Conservation (phyloP, 352 stramenopile species). For the Pythium aristosporum region DNA sequence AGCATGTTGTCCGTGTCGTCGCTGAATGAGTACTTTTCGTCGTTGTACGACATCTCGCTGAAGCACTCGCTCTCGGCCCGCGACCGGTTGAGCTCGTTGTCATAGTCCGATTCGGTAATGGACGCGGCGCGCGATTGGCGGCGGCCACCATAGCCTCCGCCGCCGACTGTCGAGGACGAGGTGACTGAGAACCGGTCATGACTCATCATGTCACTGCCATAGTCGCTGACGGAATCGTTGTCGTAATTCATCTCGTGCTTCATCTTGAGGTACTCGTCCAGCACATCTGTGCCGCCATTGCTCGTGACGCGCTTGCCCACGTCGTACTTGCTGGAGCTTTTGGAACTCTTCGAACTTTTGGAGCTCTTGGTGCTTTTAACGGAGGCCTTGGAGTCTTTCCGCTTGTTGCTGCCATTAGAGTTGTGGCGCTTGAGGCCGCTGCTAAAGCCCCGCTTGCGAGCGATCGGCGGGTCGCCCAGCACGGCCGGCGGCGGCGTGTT, state of each 20-base stretch:
- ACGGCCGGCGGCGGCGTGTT: slow-evolving; percentile 44
- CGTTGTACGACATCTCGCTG: slow-evolving; percentile 83
- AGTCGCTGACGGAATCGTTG: slow-evolving; percentile 47
- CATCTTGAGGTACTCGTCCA: slow-evolving; percentile 74
- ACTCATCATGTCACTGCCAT: slow-evolving; percentile 52
- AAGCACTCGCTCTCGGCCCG: slow-evolving; percentile 62
- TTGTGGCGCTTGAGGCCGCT: slow-evolving; percentile 50
- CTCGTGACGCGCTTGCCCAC: too few species aligned
- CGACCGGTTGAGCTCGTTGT: slow-evolving; percentile 44
- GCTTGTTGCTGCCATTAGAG: slow-evolving; percentile 23
- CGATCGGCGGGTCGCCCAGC: slow-evolving; percentile 31
- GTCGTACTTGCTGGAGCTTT: too few species aligned
- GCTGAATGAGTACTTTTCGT: slow-evolving; percentile 78
- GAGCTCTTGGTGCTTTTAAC: slow-evolving; percentile 18
- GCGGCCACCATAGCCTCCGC: slow-evolving; percentile 24
- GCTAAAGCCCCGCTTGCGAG: slow-evolving; percentile 29
- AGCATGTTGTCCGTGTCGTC: slow-evolving; percentile 41
- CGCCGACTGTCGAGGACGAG: slow-evolving; percentile 37
- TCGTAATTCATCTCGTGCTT: slow-evolving; percentile 78
- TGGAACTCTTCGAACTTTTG: slow-evolving; percentile 14
- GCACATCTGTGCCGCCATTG: slow-evolving; percentile 48
- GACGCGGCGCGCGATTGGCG: slow-evolving; percentile 39
- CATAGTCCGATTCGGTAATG: slow-evolving; percentile 72
- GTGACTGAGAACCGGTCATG: slow-evolving; percentile 54
- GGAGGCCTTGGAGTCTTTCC: slow-evolving; percentile 17